Base-by-base conservation (phyloP, 805 yeast species). In the Cyberlindnera xylosilytica region DNA sequence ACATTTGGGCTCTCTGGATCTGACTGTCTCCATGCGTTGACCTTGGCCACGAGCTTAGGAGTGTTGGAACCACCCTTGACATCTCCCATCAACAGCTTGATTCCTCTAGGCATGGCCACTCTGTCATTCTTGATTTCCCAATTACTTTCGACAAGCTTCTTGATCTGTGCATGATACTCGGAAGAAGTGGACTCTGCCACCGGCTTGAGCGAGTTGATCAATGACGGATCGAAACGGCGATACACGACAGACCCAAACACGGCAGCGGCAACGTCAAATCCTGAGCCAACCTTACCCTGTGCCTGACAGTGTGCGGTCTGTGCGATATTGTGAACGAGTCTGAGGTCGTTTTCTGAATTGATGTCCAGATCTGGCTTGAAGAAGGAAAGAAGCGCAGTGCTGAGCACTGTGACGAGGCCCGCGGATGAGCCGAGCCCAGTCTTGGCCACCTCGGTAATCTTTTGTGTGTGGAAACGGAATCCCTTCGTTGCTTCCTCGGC, bases 381-480 rank as follows among this genome's bases (percentile, higher is more conserved):
- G 37, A 69, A 65, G 5, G 83, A 68, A 7, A 81, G 58, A 35
- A 93, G 57, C 0, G 90, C 84, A 0, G 95, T 74, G 0, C 87
- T 78, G 3, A 90, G 70, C 1, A 85, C 90, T 1, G 95, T 76
- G 3, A 87, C 95, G 44, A 93, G 70, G 0, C 97, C 96, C 0
- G 99, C 99, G 24, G 97, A 88, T 11, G 97, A 88, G 1, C 99
- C 99, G 37, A 93, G 70, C 0, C 99, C 99, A 0, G 99, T 93
- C 60, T 93, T 93, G 2, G 96, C 80, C 6, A 89, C 96, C 27
- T 83, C 68, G 0, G 76, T 69, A 42, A 93, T 87, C 13, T 78
- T 69, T 19, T 59, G 46, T 0, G 61, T 42, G 60, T 91, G 97
- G 60, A 68, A 81, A 33, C 75, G 64, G 57, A 90, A 90, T 15